Conservation (phyloP, 805 yeast species). For the Sungouiella blattae region DNA sequence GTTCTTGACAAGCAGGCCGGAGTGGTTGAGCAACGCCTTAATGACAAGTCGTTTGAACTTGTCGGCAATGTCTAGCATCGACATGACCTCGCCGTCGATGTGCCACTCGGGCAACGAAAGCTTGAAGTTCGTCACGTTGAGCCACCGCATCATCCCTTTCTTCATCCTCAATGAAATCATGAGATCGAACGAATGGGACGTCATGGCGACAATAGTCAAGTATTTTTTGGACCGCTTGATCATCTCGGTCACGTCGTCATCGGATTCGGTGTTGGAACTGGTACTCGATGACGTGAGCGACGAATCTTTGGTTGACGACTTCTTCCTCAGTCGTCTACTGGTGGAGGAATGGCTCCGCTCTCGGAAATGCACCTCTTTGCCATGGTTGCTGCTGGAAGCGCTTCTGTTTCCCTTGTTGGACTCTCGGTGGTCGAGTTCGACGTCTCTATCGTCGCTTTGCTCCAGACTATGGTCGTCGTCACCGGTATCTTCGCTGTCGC, state of each 20-base stretch:
- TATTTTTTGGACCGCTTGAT: slow-evolving; percentile 68
- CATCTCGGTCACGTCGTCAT: slow-evolving; percentile 51
- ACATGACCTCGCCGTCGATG: slow-evolving; percentile 28
- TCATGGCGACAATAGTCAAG: slow-evolving; percentile 60
- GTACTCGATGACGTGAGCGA: slow-evolving; percentile 4
- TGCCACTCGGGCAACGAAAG: slow-evolving; percentile 31
- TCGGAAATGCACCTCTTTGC: slow-evolving; percentile 8
- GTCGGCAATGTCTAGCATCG: slow-evolving; percentile 34
- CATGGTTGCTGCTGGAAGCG: neutral
- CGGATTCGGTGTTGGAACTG: slow-evolving; percentile 3
- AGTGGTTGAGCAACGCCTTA: slow-evolving; percentile 31
- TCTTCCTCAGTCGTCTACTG: neutral
- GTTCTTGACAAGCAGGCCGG: slow-evolving; percentile 33
- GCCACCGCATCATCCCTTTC: slow-evolving; percentile 30
- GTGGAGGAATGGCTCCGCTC: neutral
- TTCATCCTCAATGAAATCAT: slow-evolving; percentile 34
- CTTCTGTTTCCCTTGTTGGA: neutral
- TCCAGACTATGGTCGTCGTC: slow-evolving; percentile 14
- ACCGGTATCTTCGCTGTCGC: slow-evolving; percentile 1
- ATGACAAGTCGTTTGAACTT: slow-evolving; percentile 29
- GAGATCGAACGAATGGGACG: slow-evolving; percentile 19
- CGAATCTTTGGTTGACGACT: slow-evolving; percentile 4
- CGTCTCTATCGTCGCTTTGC: slow-evolving; percentile 14
- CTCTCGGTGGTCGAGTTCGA: slow-evolving; percentile 4
- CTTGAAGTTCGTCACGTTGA: slow-evolving; percentile 37